phyloP scores from a whole-genome alignment of 2,329 filamentous ascomycete genomes.

The Fusarium marasasianum region DNA sequence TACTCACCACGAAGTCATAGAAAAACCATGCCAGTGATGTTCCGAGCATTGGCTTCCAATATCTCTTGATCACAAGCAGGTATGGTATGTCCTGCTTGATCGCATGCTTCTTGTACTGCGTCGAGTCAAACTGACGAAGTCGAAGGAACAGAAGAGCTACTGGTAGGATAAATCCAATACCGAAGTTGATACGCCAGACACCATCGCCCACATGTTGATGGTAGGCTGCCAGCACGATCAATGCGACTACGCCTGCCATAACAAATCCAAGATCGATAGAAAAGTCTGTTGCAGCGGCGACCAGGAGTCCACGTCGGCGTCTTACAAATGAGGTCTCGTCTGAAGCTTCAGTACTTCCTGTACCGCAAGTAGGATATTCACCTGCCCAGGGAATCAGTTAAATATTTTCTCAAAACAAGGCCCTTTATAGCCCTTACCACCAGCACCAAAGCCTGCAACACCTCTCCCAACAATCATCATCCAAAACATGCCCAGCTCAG shows the following conservation, averaged over 20 bases:
- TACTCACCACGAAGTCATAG: background rate
- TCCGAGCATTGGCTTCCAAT: background rate
- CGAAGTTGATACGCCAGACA: background rate
- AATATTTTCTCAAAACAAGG: too few species aligned
- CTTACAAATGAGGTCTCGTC: background rate
- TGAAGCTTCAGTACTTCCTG: background rate
- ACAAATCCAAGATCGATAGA: background rate
- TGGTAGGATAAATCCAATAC: background rate
- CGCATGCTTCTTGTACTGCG: background rate
- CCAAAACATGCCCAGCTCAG: background rate
- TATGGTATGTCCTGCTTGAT: background rate
- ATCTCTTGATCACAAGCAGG: background rate
- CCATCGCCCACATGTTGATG: background rate
- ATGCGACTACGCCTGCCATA: background rate
- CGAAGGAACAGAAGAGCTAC: background rate
- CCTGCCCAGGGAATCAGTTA: background rate
- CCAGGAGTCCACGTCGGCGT: background rate
- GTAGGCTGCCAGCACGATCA: background rate
- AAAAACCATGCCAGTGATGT: background rate
- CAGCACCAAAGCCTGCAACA: background rate
- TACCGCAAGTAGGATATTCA: background rate
- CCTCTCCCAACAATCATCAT: background rate
- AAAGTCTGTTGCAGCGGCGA: background rate
- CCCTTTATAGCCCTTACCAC: background rate
- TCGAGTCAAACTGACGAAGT: background rate